These are phyloP conservation scores for Torulaspora microellipsoides DNA, from an alignment of 805 yeast genomes.

Conservation along the genomic window DNA sequence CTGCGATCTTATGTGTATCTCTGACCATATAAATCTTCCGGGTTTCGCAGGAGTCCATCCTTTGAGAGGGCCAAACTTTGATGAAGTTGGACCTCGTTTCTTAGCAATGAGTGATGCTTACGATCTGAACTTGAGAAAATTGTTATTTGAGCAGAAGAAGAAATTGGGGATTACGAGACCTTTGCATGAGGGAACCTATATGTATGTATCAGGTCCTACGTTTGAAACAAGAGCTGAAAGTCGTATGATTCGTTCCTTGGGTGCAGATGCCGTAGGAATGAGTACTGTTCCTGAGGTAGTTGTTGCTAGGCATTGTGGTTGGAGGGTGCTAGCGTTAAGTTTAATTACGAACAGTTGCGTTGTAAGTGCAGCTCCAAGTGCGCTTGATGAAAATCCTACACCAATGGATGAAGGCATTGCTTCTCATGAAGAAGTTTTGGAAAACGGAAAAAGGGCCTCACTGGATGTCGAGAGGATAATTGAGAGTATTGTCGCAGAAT, in stretches of 20 bases:
- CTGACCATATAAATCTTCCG: slow-evolving; percentile 86
- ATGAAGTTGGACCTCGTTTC: slow-evolving; percentile 78
- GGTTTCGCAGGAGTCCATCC: slow-evolving; percentile 89
- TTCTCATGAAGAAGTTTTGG: slow-evolving; percentile 86
- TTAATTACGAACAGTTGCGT: slow-evolving; percentile 84
- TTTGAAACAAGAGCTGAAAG: slow-evolving; percentile 91
- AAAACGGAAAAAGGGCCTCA: slow-evolving; percentile 75
- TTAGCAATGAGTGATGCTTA: slow-evolving; percentile 87
- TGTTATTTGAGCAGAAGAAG: slow-evolving; percentile 52
- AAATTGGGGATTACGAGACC: slow-evolving; percentile 47
- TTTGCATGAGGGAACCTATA: slow-evolving; percentile 83
- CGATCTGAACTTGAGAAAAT: slow-evolving; percentile 62
- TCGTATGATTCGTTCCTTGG: slow-evolving; percentile 61
- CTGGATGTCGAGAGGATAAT: slow-evolving; percentile 70
- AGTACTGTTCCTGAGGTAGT: slow-evolving; percentile 95
- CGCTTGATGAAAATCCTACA: slow-evolving; percentile 48
- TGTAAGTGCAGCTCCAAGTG: slow-evolving; percentile 62
- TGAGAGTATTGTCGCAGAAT: slow-evolving; percentile 51
- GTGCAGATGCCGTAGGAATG: slow-evolving; percentile 97
- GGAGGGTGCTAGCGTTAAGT: slow-evolving; percentile 78
- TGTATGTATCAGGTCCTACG: slow-evolving; percentile 88
- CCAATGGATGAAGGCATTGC: slow-evolving; percentile 73
- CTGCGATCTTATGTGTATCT: slow-evolving; percentile 88
- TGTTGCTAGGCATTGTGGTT: slow-evolving; percentile 83
- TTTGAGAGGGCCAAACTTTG: slow-evolving; percentile 79